These are phyloP conservation scores for Podospora conica DNA, from an alignment of 495 filamentous ascomycete species.

Conservation along the genomic window DNA sequence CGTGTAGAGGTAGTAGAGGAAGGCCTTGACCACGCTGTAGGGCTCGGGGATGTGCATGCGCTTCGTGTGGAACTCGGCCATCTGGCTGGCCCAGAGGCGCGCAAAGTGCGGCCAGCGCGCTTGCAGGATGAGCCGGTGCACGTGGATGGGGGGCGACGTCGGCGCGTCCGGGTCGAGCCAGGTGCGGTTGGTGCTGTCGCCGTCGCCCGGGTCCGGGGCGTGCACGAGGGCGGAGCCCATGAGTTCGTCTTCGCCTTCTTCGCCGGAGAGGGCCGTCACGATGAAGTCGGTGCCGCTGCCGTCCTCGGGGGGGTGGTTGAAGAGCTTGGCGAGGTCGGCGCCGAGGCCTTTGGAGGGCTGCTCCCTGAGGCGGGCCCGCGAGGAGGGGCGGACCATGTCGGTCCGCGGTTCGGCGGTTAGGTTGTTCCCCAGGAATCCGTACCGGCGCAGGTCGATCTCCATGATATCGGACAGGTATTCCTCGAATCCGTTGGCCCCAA, in stretches of 20 bases:
- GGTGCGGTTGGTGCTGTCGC: constrained; percentile 46
- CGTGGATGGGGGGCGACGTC: constrained; percentile 83
- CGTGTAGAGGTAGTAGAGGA: constrained; percentile 94
- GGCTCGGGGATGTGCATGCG: constrained; percentile 97
- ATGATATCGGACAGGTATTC: constrained; percentile 93
- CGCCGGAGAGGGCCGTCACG: constrained; percentile 69
- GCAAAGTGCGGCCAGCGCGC: constrained; percentile 96
- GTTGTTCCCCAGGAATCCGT: constrained; percentile 80
- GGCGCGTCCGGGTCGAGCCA: constrained; percentile 57
- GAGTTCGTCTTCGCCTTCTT: constrained; percentile 57
- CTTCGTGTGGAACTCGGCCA: constrained; percentile 93
- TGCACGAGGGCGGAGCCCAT: constrained; percentile 42
- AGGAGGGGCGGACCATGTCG: constrained; percentile 48
- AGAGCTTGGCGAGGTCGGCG: constrained; percentile 73
- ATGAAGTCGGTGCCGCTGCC: constrained; percentile 80
- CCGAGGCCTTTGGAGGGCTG: constrained; percentile 64
- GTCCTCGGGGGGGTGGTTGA: constrained; percentile 70
- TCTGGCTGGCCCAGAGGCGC: constrained; percentile 81
- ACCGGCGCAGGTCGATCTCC: constrained; percentile 76
- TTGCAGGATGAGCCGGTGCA: constrained; percentile 86
- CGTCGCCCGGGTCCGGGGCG: constrained; percentile 30
- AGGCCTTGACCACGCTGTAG: constrained; percentile 88
- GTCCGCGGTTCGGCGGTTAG: constrained; percentile 53
- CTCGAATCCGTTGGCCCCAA: constrained; percentile 54
- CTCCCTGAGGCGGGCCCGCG: constrained; percentile 34